These are phyloP conservation scores for Helotiales sp. DNA, from an alignment of 2,329 filamentous ascomycete genomes.

Conservation along the genomic window DNA sequence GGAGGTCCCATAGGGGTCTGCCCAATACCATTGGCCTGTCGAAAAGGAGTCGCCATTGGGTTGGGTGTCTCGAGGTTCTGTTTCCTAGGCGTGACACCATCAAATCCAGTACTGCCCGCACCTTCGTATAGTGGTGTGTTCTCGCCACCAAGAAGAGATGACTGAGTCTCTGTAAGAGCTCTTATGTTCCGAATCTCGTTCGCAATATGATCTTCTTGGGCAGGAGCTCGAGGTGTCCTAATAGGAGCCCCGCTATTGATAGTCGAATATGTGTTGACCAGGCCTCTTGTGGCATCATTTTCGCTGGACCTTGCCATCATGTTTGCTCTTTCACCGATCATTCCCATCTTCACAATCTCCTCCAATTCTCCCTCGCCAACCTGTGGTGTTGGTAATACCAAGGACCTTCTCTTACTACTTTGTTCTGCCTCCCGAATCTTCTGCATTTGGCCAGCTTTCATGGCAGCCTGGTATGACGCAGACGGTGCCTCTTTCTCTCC, in stretches of 20 bases:
- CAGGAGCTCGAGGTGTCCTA: constrained; percentile 84
- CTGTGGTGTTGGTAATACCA: constrained; percentile 87
- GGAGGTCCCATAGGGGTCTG: constrained; percentile 64
- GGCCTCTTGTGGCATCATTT: constrained; percentile 79
- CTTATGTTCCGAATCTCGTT: constrained; percentile 96
- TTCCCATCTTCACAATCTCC: constrained; percentile 98
- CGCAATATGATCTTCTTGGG: constrained; percentile 91
- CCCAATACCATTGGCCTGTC: constrained; percentile 62
- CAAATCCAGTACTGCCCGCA: constrained; percentile 80
- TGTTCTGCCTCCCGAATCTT: constrained; percentile 95
- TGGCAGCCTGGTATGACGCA: constrained; percentile 79
- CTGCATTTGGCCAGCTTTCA: constrained; percentile 92
- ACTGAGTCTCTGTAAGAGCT: constrained; percentile 89
- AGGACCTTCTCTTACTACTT: constrained; percentile 82
- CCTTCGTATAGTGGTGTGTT: constrained; percentile 88
- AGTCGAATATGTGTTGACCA: constrained; percentile 83
- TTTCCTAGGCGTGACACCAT: constrained; percentile 77
- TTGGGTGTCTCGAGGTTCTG: constrained; percentile 90
- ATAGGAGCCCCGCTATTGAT: constrained; percentile 84
- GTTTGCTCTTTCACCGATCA: constrained; percentile 85
- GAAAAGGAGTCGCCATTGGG: constrained; percentile 86
- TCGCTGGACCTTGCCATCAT: constrained; percentile 74
- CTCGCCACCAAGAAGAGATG: constrained; percentile 88
- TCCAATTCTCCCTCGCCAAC: constrained; percentile 91
- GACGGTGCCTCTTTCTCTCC: constrained; percentile 81